phyloP scores from a whole-genome alignment of 176 grass and related monocot genomes.

The Hordeum vulgare region MorexV3_pseudomolecules_assembly NC_058518.1:389862441-389862940 shows the following conservation, averaged over 20 bases:
- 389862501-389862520: slow-evolving; percentile 95
- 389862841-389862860: slow-evolving; percentile 83
- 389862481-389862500: slow-evolving; percentile 85
- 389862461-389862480: slow-evolving; percentile 85
- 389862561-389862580: neutral
- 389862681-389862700: slow-evolving; percentile 94
- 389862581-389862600: neutral
- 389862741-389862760: slow-evolving; percentile 12
- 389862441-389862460: slow-evolving; percentile 91
- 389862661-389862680: slow-evolving; percentile 92
- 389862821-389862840: slow-evolving; percentile 72
- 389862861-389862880: slow-evolving; percentile 91
- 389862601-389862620: neutral
- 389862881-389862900: slow-evolving; percentile 87
- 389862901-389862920: slow-evolving; percentile 43
- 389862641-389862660: slow-evolving; percentile 75
- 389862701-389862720: slow-evolving; percentile 95
- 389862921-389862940: slow-evolving; percentile 4
- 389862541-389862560: slow-evolving; percentile 78
- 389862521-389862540: slow-evolving; percentile 96
- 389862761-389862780: slow-evolving; percentile 25
- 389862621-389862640: neutral
- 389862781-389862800: slow-evolving; percentile 54
- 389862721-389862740: slow-evolving; percentile 40
- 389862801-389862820: slow-evolving; percentile 79